Conservation (phyloP, 345 rosid species). For the Rhodomyrtus tomentosa region DNA sequence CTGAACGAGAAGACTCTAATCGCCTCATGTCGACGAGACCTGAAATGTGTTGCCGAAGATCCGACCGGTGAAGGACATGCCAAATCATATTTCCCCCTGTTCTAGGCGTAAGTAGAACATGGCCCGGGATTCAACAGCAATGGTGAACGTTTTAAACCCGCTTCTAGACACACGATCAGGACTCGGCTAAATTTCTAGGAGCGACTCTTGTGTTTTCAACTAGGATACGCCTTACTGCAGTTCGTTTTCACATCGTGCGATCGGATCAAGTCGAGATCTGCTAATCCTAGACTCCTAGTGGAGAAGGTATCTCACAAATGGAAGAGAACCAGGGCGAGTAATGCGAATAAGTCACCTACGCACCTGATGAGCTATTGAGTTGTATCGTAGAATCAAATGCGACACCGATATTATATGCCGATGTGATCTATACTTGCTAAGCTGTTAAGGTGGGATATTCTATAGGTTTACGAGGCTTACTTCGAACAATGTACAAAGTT, state of each 20-base stretch:
- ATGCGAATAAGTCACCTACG: neutral
- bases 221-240: neutral
- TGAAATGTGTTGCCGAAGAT: neutral
- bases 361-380: neutral
- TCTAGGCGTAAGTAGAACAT: neutral
- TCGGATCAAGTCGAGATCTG: neutral
- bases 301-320: neutral
- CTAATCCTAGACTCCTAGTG: neutral
- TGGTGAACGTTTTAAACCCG: neutral
- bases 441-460: neutral
- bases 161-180: neutral
- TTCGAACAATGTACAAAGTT: neutral
- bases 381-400: neutral
- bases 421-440: neutral
- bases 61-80: neutral
- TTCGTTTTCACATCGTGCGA: neutral
- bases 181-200: neutral
- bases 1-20: neutral
- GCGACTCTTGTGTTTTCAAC: neutral
- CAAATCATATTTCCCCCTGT: neutral
- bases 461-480: neutral
- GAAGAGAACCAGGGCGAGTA: neutral
- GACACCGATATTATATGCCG: neutral
- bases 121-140: neutral
- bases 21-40: neutral